These are phyloP conservation scores for Aspergillus unguis DNA, from an alignment of 2,329 filamentous ascomycete genomes.

Conservation along the genomic window DNA sequence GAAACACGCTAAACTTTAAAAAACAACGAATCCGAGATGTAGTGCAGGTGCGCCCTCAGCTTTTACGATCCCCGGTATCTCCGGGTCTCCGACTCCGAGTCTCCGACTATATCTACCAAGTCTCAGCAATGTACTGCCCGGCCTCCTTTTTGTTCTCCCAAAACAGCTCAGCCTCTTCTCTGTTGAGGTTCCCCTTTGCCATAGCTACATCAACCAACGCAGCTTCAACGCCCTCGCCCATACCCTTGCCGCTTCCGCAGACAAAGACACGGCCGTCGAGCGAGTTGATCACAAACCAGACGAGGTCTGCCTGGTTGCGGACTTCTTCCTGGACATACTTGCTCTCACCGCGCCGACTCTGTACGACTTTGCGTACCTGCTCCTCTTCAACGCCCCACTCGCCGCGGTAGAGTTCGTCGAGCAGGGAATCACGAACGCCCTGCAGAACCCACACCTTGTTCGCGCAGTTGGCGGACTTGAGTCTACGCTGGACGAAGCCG, in stretches of 20 bases:
- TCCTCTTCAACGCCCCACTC: conserved; percentile 94
- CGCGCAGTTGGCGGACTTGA: conserved; percentile 91
- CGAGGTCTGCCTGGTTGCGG: conserved; percentile 83
- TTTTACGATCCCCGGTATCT: too few relatives aligned
- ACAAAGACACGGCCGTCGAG: conserved; percentile 96
- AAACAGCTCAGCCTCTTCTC: conserved; percentile 78
- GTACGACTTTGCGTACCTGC: conserved; percentile 76
- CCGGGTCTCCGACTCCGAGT: too few relatives aligned
- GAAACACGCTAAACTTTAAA: too few relatives aligned
- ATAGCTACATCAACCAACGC: conserved; percentile 88
- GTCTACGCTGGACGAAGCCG: conserved; percentile 89
- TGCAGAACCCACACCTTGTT: conserved; percentile 98
- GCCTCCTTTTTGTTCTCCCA: conserved; percentile 89
- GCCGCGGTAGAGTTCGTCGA: conserved; percentile 94
- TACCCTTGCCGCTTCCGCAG: conserved; percentile 90
- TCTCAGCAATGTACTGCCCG: conserved; percentile 96
- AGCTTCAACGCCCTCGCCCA: conserved; percentile 93
- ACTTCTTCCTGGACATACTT: conserved; percentile 98
- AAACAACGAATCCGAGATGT: too few relatives aligned
- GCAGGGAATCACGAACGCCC: conserved; percentile 85
- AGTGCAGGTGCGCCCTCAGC: too few relatives aligned
- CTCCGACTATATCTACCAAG: too few relatives aligned
- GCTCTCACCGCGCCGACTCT: conserved; percentile 72
- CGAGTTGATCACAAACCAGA: conserved; percentile 96
- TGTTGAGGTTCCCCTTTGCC: conserved; percentile 81